These are phyloP conservation scores for Tremella mesenterica DNA, from an alignment of 768 basidiomycete species.

Conservation along the genomic window DNA sequence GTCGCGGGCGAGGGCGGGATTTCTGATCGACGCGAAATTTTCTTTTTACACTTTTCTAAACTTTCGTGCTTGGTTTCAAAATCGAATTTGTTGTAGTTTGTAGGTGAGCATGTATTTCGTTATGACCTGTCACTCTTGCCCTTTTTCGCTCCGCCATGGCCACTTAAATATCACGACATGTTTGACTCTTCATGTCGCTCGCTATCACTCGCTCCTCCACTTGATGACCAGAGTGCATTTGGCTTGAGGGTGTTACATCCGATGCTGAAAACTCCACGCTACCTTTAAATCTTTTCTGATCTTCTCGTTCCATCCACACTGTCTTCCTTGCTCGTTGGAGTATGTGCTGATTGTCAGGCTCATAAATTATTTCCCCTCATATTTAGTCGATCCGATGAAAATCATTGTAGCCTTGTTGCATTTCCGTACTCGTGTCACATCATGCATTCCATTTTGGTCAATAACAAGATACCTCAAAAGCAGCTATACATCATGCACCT, in stretches of 20 bases:
- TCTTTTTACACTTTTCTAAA: conserved; percentile 1
- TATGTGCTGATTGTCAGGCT: no score
- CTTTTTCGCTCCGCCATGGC: not conserved
- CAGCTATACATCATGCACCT: no score
- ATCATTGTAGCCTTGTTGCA: no score
- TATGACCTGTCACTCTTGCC: not conserved
- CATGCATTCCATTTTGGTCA: no score
- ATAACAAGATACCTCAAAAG: no score
- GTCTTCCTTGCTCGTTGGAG: not conserved
- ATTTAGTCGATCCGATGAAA: no score
- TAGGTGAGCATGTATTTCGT: conserved; percentile 38
- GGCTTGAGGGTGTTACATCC: conserved; percentile 36
- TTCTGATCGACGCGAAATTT: conserved; percentile 38
- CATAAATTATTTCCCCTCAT: no score
- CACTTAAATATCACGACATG: not conserved
- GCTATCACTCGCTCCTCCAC: not conserved
- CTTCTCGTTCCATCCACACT: not conserved
- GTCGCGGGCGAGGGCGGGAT: conserved; percentile 36
- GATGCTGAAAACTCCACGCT: conserved; percentile 43
- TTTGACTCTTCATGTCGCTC: no score
- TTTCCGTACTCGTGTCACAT: no score
- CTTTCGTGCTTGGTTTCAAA: not conserved
- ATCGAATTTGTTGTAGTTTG: conserved; percentile 8
- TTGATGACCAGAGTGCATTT: conserved; percentile 44
- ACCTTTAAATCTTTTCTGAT: conserved; percentile 32